A percentile compares a stretch with the other conserved stretches of the same genome.
Conservation (phyloP, 305 asterid genomes). For the Solanum hybrid region DNA sequence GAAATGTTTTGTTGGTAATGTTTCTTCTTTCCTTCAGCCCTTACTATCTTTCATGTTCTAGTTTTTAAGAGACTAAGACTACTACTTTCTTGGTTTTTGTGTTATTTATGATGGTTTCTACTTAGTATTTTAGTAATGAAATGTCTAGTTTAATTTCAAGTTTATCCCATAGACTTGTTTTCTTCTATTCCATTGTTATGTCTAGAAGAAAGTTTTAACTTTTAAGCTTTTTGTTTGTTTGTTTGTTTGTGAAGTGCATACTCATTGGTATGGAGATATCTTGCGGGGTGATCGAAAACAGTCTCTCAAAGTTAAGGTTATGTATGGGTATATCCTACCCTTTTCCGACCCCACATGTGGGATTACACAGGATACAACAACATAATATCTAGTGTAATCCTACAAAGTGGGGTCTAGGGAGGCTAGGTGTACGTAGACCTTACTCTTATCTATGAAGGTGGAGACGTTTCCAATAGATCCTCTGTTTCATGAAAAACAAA, state of each 20-base stretch:
- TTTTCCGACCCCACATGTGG: background rate
- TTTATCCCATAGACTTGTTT: background rate
- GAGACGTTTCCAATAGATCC: background rate
- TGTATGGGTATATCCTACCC: background rate
- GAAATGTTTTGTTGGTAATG: conserved; percentile 18
- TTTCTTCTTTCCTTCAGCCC: background rate
- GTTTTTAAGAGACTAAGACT: background rate
- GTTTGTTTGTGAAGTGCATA: background rate
- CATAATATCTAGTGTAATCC: background rate
- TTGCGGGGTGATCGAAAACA: background rate
- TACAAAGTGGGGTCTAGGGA: background rate
- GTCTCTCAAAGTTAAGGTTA: background rate
- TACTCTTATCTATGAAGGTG: rapidly evolving
- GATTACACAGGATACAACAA: background rate
- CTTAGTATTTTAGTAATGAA: background rate
- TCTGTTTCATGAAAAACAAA: background rate
- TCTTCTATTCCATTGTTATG: background rate
- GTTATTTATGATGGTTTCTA: background rate
- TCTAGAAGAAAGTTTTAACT: background rate
- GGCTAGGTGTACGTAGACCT: background rate
- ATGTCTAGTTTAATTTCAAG: background rate
- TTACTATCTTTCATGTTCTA: background rate
- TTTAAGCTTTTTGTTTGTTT: background rate
- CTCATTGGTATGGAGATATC: background rate
- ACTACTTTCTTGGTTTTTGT: background rate